Percentiles rank a stretch among this genome's conserved stretches.
Evolutionary conservation across 352 stramenopile species (phyloP).

Genomic region (Globisporangium middletonii): DNA sequence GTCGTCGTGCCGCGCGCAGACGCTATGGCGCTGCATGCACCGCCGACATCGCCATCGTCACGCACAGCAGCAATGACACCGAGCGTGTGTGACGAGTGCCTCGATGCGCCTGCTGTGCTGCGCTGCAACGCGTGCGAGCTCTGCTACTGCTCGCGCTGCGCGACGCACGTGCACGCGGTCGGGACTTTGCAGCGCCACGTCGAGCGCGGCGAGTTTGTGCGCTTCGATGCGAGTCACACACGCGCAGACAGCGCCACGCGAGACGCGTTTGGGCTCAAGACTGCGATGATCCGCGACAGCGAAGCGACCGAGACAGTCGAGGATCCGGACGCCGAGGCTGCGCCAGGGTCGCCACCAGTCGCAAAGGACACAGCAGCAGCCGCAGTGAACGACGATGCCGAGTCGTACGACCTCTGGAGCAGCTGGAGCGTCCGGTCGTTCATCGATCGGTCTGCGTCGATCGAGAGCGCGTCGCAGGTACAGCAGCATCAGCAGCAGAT

Average conservation of each 20-base stretch:
- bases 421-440: constrained; percentile 31
- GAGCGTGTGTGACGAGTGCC: constrained; percentile 45
- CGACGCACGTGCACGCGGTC: constrained; percentile 24
- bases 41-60: not conserved
- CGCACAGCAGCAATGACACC: constrained; percentile 5
- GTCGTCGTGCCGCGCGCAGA: not conserved
- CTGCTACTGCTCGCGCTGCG: constrained; percentile 36
- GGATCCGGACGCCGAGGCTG: constrained; percentile 20
- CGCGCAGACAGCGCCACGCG: not conserved
- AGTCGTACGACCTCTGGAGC: constrained; percentile 34
- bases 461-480: constrained; percentile 17
- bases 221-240: not conserved
- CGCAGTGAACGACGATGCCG: not conserved
- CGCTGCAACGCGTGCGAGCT: constrained; percentile 44
- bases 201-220: constrained; percentile 10
- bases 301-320: constrained; percentile 9
- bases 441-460: constrained; percentile 17
- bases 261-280: constrained; percentile 6
- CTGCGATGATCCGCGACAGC: constrained; percentile 5
- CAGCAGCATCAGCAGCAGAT: not conserved
- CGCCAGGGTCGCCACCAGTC: constrained; percentile 5
- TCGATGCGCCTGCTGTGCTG: constrained; percentile 17
- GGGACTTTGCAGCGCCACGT: constrained; percentile 39
- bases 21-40: not conserved
- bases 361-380: not conserved